Evolutionary conservation across 805 yeast genomes (phyloP), one percentile per base, ranked within the genome.

Genomic region (Blastobotrys mokoenaii): DNA sequence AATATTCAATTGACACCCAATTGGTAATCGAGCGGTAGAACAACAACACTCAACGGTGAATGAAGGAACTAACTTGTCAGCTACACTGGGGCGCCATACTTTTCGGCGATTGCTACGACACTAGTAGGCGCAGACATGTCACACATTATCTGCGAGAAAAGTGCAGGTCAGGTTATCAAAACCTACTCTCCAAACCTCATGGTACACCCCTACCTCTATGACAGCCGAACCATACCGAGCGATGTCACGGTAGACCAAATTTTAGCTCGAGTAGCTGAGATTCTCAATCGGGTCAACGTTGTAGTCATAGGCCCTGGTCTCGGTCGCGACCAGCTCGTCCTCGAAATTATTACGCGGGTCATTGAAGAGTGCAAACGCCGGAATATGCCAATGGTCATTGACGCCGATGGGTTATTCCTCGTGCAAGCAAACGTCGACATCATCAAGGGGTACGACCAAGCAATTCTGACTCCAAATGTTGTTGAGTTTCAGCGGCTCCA

Each of bases 31-130:
- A n/a, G n/a, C n/a, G n/a, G n/a, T n/a, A n/a, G n/a, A n/a, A n/a
- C n/a, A 11, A 18, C 17, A 18, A 12, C 11, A 27, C 18, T 8
- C 27, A 22, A 22, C 8, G 27, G 27, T 22, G 27, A 8, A 5
- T 22, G 27, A 22, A 22, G 27, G 8, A 22, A 43, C 53, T 53
- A 45, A 52, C 51, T 43, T 18, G 8, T 3, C 14, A 67, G 72
- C 61, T 90, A 88, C 61, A 89, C 97, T 0, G 98, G 98, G 0
- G 98, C 98, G 0, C 97, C 97, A 1, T 93, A 72, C 63, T 93
- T 93, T 62, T 75, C 95, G 31, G 84, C 94, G 3, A 82, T 84
- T 60, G 84, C 96, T 1, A 77, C 95, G 1, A 84, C 95, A 1
- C 65, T 83, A 32, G 72, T 82, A 41, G 98, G 98, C 0, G 82